Evolutionary conservation across 768 basidiomycete genomes (phyloP).

Genomic region (Agrocybe praecox): DNA sequence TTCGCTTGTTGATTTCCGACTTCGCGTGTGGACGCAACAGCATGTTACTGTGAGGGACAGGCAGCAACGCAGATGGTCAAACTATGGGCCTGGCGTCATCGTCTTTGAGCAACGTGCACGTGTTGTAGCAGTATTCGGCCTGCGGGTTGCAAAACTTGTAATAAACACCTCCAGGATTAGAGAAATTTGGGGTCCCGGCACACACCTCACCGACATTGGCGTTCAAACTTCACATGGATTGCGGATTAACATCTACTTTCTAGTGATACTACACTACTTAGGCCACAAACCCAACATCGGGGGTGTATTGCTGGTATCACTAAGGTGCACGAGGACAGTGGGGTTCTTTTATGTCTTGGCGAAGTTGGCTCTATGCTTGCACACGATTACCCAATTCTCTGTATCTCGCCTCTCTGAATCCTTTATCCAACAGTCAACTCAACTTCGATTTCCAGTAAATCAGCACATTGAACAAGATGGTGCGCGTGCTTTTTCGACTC

Average conservation of each 20-base stretch:
- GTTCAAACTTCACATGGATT: too few relatives aligned
- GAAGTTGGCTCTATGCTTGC: background rate
- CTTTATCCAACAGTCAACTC: too few relatives aligned
- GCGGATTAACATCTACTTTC: too few relatives aligned
- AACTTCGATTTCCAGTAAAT: background rate
- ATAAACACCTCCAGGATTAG: too few relatives aligned
- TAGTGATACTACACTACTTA: background rate
- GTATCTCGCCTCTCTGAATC: background rate
- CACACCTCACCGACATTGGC: too few relatives aligned
- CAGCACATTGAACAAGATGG: background rate
- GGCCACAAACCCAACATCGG: background rate
- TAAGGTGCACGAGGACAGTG: background rate
- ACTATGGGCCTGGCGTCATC: background rate
- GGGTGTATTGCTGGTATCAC: background rate
- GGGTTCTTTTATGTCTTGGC: background rate
- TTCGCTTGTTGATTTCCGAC: too few relatives aligned
- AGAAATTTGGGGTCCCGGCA: too few relatives aligned
- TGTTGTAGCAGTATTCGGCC: too few relatives aligned
- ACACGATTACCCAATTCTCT: too few relatives aligned
- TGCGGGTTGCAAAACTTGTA: too few relatives aligned
- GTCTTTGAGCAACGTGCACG: background rate
- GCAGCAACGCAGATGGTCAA: background rate
- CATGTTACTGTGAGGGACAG: background rate
- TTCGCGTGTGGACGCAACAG: too few relatives aligned
- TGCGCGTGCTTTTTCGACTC: background rate